These are phyloP conservation scores for Citrus unshiu DNA, from an alignment of 345 rosid genomes.

Conservation along the genomic window DNA sequence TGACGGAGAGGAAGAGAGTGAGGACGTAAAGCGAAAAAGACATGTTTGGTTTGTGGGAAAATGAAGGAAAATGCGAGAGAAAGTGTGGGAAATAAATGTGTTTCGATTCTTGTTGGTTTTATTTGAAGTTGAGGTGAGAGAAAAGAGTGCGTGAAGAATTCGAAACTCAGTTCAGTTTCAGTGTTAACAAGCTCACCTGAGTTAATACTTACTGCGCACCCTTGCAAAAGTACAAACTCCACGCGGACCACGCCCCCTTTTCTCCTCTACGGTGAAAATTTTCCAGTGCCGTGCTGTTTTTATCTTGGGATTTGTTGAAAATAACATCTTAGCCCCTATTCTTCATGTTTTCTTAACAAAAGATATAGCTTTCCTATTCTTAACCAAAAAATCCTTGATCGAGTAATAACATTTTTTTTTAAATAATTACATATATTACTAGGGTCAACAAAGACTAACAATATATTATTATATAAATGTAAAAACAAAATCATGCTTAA, in stretches of 20 bases:
- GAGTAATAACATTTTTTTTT: no score
- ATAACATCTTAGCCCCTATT: not conserved
- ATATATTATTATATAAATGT: no score
- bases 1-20: constrained; percentile 22
- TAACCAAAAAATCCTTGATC: not conserved
- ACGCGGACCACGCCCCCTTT: not conserved
- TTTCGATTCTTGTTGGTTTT: not conserved
- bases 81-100: constrained; percentile 27
- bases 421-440: no score
- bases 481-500: no score
- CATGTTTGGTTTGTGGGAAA: constrained; percentile 52
- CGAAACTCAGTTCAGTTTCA: not conserved
- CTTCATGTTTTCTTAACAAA: not conserved
- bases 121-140: not conserved
- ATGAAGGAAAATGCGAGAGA: constrained; percentile 21
- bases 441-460: no score
- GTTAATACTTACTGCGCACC: not conserved
- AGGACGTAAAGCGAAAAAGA: constrained; percentile 25
- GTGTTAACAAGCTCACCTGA: not conserved
- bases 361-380: not conserved
- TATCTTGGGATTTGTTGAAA: not conserved
- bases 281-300: not conserved
- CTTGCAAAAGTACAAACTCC: not conserved
- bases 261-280: not conserved
- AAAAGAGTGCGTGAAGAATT: not conserved